Percentiles rank a stretch among this genome's conserved stretches.
phyloP scores from a whole-genome alignment of 345 rosid genomes.

The Bruguiera sexangula region DNA sequence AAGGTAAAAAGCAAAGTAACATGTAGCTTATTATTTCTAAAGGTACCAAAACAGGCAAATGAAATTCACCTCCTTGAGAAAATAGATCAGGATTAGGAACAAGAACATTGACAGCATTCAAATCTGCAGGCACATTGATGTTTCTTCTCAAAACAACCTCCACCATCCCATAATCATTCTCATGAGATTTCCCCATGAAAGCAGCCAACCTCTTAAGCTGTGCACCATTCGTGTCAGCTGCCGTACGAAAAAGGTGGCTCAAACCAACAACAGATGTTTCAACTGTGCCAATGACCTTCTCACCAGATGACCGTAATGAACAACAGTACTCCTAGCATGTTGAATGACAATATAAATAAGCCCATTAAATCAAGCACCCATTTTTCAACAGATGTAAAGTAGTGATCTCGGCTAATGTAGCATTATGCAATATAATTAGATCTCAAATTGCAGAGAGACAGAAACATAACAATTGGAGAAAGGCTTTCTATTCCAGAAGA shows the following conservation, averaged over 20 bases:
- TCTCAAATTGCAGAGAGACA: neutral
- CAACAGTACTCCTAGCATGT: conserved; percentile 31
- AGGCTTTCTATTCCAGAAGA: conserved; percentile 1
- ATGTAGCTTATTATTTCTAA: neutral
- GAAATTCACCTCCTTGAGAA: conserved; percentile 48
- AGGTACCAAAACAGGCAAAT: conserved; percentile 2
- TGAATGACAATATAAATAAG: conserved; percentile 1
- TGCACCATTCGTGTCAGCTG: conserved; percentile 59
- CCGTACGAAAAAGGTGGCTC: conserved; percentile 63
- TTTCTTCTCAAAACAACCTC: conserved; percentile 78
- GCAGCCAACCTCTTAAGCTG: conserved; percentile 66
- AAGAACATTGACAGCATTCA: conserved; percentile 74
- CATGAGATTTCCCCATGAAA: conserved; percentile 50
- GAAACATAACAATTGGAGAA: conserved; percentile 2
- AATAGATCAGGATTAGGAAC: conserved; percentile 57
- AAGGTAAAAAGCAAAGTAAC: neutral
- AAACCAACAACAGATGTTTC: conserved; percentile 86
- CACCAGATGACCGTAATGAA: conserved; percentile 22
- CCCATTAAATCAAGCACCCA: conserved; percentile 6
- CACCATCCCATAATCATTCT: conserved; percentile 54
- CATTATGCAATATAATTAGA: neutral
- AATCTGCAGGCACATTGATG: conserved; percentile 58
- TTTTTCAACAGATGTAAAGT: no score
- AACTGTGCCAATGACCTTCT: conserved; percentile 54
- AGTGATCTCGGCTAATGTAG: no score